Percentiles rank a stretch among this genome's conserved stretches.
Evolutionary conservation across 768 basidiomycete species (phyloP).

Genomic region (Phanerodontia chrysosporium): DNA sequence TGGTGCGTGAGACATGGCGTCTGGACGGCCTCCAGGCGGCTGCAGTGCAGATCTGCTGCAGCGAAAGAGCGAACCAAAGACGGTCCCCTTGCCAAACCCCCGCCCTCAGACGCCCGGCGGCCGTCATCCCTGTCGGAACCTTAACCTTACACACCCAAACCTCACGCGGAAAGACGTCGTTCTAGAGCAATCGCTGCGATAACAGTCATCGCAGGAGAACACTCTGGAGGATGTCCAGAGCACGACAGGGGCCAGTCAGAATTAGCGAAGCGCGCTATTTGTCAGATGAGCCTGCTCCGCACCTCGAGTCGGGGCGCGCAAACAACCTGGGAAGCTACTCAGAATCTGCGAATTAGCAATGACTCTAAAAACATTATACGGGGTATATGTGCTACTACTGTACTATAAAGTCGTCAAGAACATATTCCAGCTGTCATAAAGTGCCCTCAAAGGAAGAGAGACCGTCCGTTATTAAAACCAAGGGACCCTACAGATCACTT

Average conservation of each 20-base stretch:
- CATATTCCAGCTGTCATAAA: slow-evolving; percentile 14
- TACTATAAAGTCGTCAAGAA: slow-evolving; percentile 10
- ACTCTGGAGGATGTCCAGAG: too few species aligned
- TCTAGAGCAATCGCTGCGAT: too few species aligned
- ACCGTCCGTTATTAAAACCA: slow-evolving; percentile 1
- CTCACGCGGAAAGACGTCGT: neutral
- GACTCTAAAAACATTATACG: slow-evolving; percentile 10
- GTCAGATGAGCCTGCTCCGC: too few species aligned
- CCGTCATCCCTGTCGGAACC: neutral
- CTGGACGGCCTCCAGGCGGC: neutral
- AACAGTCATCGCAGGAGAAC: too few species aligned
- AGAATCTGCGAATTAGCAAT: neutral
- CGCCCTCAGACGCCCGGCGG: neutral
- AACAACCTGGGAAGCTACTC: neutral
- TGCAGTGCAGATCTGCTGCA: slow-evolving; percentile 1
- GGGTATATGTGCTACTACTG: slow-evolving; percentile 11
- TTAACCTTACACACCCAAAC: neutral
- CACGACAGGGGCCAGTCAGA: neutral
- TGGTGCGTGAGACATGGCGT: slow-evolving; percentile 14
- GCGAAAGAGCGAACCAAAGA: slow-evolving; percentile 3
- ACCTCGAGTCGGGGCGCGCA: too few species aligned
- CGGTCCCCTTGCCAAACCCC: neutral
- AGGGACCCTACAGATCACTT: slow-evolving; percentile 28
- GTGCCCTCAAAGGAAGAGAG: neutral
- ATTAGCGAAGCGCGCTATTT: neutral